Evolutionary conservation across 441 rosid species (phyloP), one percentile per base, ranked within the genome.

Genomic region (Gossypium davidsonii): DNA sequence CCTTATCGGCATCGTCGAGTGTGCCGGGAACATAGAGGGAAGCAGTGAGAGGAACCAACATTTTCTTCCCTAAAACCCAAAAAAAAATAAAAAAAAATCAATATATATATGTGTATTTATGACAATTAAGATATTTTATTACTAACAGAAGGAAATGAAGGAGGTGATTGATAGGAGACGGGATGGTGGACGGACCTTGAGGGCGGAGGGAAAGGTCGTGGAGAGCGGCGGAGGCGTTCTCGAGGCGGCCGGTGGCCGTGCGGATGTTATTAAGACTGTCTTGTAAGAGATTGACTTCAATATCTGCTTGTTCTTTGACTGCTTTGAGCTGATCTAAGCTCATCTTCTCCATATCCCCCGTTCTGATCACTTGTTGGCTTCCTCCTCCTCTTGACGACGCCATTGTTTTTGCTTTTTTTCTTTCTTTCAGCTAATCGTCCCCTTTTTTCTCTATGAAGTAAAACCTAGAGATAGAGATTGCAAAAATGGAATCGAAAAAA

Each of bases 221-320:
- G 60, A 95, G 96, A 69, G 99, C 90, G 63, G 79, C 69, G 82
- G 96, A 84, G 64, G 98, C 98, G 73, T 75, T 71, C 63, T 91
- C 93, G 55, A 95, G 92, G 39, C 99, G 97, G 12, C 70, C 73
- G 67, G 96, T 89, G 84, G 99, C 98, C 23, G 96, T 86, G 42
- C 93, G 93, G 78, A 95, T 90, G 88, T 92, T 95, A 84, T 91
- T 91, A 69, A 95, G 95, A 75, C 98, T 95, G 79, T 91, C 99
- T 58, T 95, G 95, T 26, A 95, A 84, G 3, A 95, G 88, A 80
- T 89, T 92, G 23, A 95, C 93, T 77, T 92, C 98, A 7, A 90
- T 81, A 88, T 91, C 98, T 0, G 89, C 81, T 76, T 95, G 97
- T 75, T 95, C 98, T 79, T 92, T 92, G 20, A 92, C 39, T 14